Conservation (phyloP, 768 basidiomycete genomes). For the Naematelia aurantialba region DNA sequence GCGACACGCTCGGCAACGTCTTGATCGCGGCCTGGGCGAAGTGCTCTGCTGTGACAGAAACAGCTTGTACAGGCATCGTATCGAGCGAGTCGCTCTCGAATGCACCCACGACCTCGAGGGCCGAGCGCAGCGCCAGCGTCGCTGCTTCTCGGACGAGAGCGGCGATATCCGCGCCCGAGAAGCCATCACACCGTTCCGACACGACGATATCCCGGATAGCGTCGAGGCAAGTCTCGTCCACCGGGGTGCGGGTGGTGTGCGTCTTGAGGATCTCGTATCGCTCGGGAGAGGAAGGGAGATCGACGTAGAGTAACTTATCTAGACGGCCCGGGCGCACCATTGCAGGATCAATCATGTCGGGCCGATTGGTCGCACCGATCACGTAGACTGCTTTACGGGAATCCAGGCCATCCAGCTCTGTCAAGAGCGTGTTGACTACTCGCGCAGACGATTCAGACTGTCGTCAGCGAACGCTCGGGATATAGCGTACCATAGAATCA, state of each 20-base stretch:
- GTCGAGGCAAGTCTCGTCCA: conserved; percentile 53
- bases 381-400: conserved; percentile 82
- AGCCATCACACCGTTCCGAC: conserved; percentile 68
- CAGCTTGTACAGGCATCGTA: conserved; percentile 24
- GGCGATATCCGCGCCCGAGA: conserved; percentile 87
- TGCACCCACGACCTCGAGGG: conserved; percentile 59
- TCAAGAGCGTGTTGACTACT: conserved; percentile 88
- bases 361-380: conserved; percentile 89
- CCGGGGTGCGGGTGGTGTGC: conserved; percentile 65
- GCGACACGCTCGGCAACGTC: conserved; percentile 80
- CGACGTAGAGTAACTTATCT: conserved; percentile 90
- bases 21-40: conserved; percentile 73
- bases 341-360: conserved; percentile 96
- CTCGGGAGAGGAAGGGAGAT: conserved; percentile 69
- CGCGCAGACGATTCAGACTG: conserved; percentile 90
- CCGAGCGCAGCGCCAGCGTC: conserved; percentile 69
- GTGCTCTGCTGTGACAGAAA: conserved; percentile 60
- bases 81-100: conserved; percentile 60
- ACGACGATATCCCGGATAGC: conserved; percentile 57
- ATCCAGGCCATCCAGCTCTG: conserved; percentile 89
- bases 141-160: conserved; percentile 85
- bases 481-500: conserved; percentile 68
- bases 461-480: neutral
- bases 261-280: conserved; percentile 80
- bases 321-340: conserved; percentile 95